Evolutionary conservation across 2,329 filamentous ascomycete species (phyloP).

Genomic region (Fusarium haematococcum): DNA sequence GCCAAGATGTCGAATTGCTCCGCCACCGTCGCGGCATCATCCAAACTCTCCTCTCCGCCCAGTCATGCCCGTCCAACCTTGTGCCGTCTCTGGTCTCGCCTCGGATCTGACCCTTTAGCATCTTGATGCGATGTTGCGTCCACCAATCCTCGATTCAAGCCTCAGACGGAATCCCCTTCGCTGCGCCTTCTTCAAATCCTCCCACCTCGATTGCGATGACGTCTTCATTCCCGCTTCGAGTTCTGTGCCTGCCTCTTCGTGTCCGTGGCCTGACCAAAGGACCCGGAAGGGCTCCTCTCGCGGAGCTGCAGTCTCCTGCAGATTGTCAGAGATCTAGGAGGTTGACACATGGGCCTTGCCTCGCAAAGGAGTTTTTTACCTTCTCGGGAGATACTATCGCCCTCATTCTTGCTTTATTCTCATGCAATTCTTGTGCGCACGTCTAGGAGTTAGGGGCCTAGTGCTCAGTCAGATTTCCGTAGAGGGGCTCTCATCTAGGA

Average conservation of each 20-base stretch:
- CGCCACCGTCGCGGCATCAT: too few relatives aligned
- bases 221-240: background rate
- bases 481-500: background rate
- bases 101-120: background rate
- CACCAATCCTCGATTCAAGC: background rate
- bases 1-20: background rate
- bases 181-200: background rate
- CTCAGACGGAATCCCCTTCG: background rate
- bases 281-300: background rate
- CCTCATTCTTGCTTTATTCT: background rate
- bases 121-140: background rate
- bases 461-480: background rate
- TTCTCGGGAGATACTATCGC: background rate
- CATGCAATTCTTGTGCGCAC: background rate
- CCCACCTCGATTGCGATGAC: background rate
- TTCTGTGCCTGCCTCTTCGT: background rate
- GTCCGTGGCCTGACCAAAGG: background rate
- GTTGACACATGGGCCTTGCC: background rate
- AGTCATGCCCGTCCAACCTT: background rate
- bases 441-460: background rate
- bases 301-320: background rate
- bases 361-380: background rate
- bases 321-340: background rate
- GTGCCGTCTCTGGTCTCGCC: background rate
- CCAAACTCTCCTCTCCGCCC: too few relatives aligned